Evolutionary conservation across 257 asterid genomes (phyloP), one percentile per base, ranked within the genome.

Genomic region (Ballota nigra): DNA sequence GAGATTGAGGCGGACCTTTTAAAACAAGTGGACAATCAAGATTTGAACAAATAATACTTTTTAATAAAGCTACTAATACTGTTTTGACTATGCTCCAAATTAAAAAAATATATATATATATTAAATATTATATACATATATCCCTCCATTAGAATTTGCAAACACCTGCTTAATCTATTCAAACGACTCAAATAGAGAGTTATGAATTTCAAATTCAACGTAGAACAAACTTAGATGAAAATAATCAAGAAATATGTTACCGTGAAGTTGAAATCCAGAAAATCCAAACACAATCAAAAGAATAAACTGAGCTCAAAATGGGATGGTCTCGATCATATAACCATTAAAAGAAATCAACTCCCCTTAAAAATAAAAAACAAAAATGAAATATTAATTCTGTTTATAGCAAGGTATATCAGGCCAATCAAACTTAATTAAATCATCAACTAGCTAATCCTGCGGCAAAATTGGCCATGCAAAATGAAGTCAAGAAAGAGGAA

Each of bases 391-490:
- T 11, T 16, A 24, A 78, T 47, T 47, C 38, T 33, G 64, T 55
- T 62, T 23, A 31, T 38, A 24, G 52, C 69, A 53, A 65, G 59
- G 63, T 38, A 23, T 41, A n/a, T 20, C 18, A 38, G 61, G 78
- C 72, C 76, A 75, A 64, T 76, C 51, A 61, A 77, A 52, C 57
- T 20, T 29, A 47, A 79, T 56, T 45, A 43, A 68, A 59, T 71
- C 73, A 79, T 77, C 47, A 47, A 58, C 77, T 70, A 77, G 74
- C 71, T 63, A 62, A 22, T 73, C 79, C 78, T 75, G 63, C 26
- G 71, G 75, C 77, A 87, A 83, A 85, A 81, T 41, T 77, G 84
- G 88, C 74, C 74, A 73, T 47, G 73, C 78, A 82, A 81, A 83
- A 78, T 62, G 74, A 82, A 53, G 62, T 31, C 64, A 66, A 77